Evolutionary conservation across 495 filamentous ascomycete genomes (phyloP).

Genomic region (Aspergillus olivimuriae): DNA sequence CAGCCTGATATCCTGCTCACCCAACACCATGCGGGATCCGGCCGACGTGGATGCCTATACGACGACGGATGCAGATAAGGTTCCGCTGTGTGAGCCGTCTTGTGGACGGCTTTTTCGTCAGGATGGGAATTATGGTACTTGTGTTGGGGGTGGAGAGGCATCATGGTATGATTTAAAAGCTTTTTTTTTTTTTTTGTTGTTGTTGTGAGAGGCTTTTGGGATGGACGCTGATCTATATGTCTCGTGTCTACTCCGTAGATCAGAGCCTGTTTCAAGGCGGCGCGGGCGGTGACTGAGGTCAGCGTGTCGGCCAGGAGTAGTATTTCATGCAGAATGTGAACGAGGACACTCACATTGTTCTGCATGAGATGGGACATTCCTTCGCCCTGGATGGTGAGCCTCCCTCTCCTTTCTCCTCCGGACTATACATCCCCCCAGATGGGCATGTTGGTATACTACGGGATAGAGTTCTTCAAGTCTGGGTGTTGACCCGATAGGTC

Average conservation of each 20-base stretch:
- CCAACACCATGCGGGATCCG: slow-evolving; percentile 4
- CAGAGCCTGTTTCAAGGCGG: slow-evolving; percentile 15
- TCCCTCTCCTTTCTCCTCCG: neutral
- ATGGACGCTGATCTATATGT: no score
- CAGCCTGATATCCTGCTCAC: neutral
- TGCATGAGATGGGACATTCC: slow-evolving; percentile 15
- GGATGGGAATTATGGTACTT: slow-evolving; percentile 12
- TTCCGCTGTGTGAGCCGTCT: slow-evolving; percentile 7
- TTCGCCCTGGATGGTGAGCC: slow-evolving; percentile 14
- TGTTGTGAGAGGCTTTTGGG: no score
- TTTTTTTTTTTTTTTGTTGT: neutral
- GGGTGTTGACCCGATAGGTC: no score
- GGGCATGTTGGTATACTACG: neutral
- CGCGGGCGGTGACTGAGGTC: slow-evolving; percentile 15
- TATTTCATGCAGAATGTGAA: slow-evolving; percentile 12
- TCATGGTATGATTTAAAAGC: slow-evolving; percentile 9
- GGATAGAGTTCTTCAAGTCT: no score
- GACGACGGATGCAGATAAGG: slow-evolving; percentile 12
- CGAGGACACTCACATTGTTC: slow-evolving; percentile 11
- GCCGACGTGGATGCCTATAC: slow-evolving; percentile 13
- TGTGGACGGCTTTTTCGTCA: slow-evolving; percentile 17
- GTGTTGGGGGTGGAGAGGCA: slow-evolving; percentile 10
- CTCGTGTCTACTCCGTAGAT: slow-evolving; percentile 4
- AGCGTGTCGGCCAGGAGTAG: slow-evolving; percentile 11
- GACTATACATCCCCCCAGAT: neutral